These are phyloP conservation scores for Hortaea werneckii DNA, from an alignment of 2,329 filamentous ascomycete genomes.

Conservation along the genomic window DNA sequence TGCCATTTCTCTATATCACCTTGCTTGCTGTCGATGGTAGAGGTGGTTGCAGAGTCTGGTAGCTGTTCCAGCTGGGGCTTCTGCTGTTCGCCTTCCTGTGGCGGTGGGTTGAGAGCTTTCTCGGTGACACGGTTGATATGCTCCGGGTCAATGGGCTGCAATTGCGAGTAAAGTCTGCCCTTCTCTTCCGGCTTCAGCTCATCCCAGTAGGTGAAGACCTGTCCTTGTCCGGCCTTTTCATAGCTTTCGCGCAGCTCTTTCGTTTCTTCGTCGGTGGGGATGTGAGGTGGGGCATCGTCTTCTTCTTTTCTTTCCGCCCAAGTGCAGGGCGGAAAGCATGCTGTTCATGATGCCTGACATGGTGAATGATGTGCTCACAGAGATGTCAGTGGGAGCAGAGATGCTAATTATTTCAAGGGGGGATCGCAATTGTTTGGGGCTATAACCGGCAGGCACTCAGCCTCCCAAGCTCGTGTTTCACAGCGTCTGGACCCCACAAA, in stretches of 20 bases:
- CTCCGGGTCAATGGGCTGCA: slow-evolving; percentile 69
- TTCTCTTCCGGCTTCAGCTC: slow-evolving; percentile 64
- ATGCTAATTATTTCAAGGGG: too few species aligned
- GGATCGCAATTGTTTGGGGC: too few species aligned
- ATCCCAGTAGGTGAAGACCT: slow-evolving; percentile 84
- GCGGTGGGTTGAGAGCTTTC: slow-evolving; percentile 68
- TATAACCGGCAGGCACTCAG: too few species aligned
- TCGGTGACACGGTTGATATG: slow-evolving; percentile 82
- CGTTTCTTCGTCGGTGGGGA: slow-evolving; percentile 55
- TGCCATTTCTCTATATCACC: slow-evolving; percentile 80
- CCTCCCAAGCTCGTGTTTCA: too few species aligned
- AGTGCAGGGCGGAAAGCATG: slow-evolving; percentile 33
- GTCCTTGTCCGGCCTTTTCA: slow-evolving; percentile 62
- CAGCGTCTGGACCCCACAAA: too few species aligned
- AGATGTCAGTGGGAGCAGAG: too few species aligned
- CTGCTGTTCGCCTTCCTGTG: slow-evolving; percentile 44
- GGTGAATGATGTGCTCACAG: background rate
- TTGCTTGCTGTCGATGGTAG: slow-evolving; percentile 77
- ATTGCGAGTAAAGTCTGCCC: slow-evolving; percentile 68
- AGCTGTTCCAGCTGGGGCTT: slow-evolving; percentile 66
- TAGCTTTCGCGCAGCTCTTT: slow-evolving; percentile 62
- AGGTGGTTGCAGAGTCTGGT: slow-evolving; percentile 75
- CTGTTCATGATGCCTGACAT: slow-evolving; percentile 31
- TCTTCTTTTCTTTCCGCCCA: slow-evolving; percentile 26
- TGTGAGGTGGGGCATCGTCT: slow-evolving; percentile 19